These are phyloP conservation scores for Auricularia sp. DNA, from an alignment of 768 basidiomycete species.

Conservation along the genomic window DNA sequence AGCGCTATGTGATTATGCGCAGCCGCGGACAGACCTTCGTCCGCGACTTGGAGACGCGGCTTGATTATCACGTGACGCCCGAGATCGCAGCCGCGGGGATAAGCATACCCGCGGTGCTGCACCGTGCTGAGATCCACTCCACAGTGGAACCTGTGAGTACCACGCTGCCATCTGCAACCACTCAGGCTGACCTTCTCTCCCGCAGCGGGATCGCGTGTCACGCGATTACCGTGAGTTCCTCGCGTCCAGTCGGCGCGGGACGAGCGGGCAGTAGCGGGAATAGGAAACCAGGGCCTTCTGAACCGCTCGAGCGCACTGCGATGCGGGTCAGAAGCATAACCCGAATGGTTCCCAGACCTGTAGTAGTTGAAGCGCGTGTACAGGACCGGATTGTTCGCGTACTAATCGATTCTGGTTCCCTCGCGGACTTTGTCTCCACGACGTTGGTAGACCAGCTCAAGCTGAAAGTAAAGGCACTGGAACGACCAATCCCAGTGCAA, in stretches of 20 bases:
- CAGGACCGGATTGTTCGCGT: neutral
- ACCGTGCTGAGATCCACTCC: too few species aligned
- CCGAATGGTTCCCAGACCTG: neutral
- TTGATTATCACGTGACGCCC: too few species aligned
- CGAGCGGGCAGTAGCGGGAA: neutral
- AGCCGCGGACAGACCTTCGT: too few species aligned
- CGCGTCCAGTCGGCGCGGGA: neutral
- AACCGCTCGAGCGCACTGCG: neutral
- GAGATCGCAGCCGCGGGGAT: too few species aligned
- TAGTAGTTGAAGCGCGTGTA: neutral
- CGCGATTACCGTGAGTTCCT: neutral
- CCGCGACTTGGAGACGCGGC: too few species aligned
- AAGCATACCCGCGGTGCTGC: too few species aligned
- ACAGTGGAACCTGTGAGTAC: neutral
- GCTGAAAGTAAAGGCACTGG: neutral
- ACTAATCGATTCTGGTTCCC: neutral
- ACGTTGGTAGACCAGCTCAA: neutral
- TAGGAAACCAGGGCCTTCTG: neutral
- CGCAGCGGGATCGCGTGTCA: neutral
- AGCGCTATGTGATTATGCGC: too few species aligned
- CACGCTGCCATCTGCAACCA: neutral
- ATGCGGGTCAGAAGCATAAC: neutral
- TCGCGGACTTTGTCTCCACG: neutral
- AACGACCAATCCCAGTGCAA: constrained; percentile 5
- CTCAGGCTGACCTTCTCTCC: neutral